These are phyloP conservation scores for Cadophora sp. DNA, from an alignment of 2,329 filamentous ascomycete species.

Conservation along the genomic window DNA sequence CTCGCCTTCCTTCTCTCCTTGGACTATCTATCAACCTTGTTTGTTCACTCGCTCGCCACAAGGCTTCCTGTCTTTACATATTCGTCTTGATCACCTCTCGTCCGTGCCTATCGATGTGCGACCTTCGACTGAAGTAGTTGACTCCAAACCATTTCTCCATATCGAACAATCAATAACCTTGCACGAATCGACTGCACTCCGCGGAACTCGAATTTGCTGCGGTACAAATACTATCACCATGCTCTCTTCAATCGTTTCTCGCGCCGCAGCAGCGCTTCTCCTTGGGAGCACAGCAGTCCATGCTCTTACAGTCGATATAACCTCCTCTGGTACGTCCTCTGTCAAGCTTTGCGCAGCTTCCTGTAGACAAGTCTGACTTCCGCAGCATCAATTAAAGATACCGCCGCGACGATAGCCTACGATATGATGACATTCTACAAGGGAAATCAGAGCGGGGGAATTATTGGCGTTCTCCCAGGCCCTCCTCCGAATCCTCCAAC, in stretches of 20 bases:
- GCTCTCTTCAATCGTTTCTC: slow-evolving; percentile 37
- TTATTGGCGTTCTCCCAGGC: slow-evolving; percentile 57
- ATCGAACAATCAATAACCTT: neutral
- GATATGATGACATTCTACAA: slow-evolving; percentile 52
- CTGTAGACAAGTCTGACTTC: slow-evolving; percentile 49
- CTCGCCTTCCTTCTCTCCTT: neutral
- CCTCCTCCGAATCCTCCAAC: slow-evolving; percentile 48
- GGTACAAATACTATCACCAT: slow-evolving; percentile 24
- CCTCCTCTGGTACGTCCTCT: slow-evolving; percentile 36
- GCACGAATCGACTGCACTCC: neutral
- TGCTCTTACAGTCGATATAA: slow-evolving; percentile 41
- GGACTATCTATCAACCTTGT: neutral
- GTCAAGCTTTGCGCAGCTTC: neutral
- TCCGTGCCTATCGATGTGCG: neutral
- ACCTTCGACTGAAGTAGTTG: neutral
- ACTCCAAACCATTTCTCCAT: neutral
- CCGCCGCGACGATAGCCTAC: slow-evolving; percentile 44
- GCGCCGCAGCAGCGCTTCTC: slow-evolving; percentile 35
- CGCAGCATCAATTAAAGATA: slow-evolving; percentile 48
- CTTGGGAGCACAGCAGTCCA: slow-evolving; percentile 44
- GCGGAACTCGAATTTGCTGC: neutral
- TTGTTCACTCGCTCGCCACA: neutral
- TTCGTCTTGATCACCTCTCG: neutral
- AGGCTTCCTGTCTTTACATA: slow-evolving; percentile 12
- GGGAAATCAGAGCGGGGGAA: slow-evolving; percentile 48